Evolutionary conservation across 2,329 filamentous ascomycete genomes (phyloP), one percentile per base, ranked within the genome.

Genomic region (Claviceps quebecensis): DNA sequence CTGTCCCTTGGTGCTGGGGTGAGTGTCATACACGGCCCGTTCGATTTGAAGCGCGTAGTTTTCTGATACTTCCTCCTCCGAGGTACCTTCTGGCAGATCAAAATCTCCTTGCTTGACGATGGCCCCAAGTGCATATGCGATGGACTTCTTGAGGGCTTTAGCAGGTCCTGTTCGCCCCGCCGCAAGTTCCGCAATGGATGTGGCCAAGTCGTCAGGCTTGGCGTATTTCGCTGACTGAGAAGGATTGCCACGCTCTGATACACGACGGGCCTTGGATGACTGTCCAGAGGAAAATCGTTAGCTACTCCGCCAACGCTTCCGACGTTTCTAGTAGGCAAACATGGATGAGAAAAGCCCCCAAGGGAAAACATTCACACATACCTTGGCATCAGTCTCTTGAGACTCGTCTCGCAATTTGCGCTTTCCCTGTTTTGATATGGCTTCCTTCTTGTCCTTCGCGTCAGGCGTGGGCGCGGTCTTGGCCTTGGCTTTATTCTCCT

Each of bases 41-140:
- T 96, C 90, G 55, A 97, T 84, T 56, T 87, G 78, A 26, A 95
- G 70, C 14, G 86, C 86, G 45, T 90, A 76, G 22, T 76, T 76
- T 61, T 86, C 82, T 11, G 84, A 82, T 53, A 86, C 71, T 9
- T 75, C 74, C 47, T 84, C 80, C 14, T 78, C 72, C 0, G 79
- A 80, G 51, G 81, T 74, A 46, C 78, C 83, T 48, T 82, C 75
- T 1, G 81, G 76, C 17, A 89, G 69, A 26, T 72, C 69, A 58
- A 83, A 83, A 9, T 78, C 72, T 16, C 79, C 77, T 51, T 78
- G 73, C 65, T 87, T 86, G 56, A 83, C 76, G 37, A 86, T 80
- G 38, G 73, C 67, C n/a, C 75, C 73, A 52, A 95, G 75, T 52
- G 84, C 75, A 50, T 81, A 75, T 43, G 73, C 67, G 43, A 96